Evolutionary conservation across 177 flowering plant species (phyloP).

Genomic region (Tripterygium wilfordii): DNA sequence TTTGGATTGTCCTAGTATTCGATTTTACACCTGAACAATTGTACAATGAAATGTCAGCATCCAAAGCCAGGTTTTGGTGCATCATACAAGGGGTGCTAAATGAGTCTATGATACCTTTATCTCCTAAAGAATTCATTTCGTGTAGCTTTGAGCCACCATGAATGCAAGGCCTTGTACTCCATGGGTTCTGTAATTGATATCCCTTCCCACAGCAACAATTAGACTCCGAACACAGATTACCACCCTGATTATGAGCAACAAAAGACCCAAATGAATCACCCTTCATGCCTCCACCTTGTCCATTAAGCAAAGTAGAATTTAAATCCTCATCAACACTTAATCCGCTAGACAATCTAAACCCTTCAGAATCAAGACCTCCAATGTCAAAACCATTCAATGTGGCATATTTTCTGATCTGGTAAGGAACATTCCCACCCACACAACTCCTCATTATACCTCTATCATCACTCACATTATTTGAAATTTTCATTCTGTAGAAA

Average conservation of each 20-base stretch:
- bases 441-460: conserved; percentile 1
- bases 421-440: background rate
- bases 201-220: too few species aligned
- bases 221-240: conserved; percentile 4
- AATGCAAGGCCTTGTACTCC: conserved; percentile 9
- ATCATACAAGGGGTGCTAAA: conserved; percentile 11
- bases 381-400: conserved; percentile 9
- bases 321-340: conserved; percentile 7
- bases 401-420: conserved; percentile 18
- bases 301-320: conserved; percentile 6
- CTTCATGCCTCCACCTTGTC: background rate
- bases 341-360: conserved; percentile 2
- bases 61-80: conserved; percentile 8
- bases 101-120: conserved; percentile 9
- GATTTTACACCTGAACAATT: conserved; percentile 9
- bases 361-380: conserved; percentile 14
- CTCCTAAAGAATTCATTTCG: conserved; percentile 11
- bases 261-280: conserved; percentile 9
- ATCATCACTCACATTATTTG: conserved; percentile 13
- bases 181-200: conserved; percentile 1
- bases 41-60: conserved; percentile 5
- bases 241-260: conserved; percentile 3
- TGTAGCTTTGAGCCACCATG: conserved; percentile 13
- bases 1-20: conserved; percentile 12
- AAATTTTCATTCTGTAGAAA: conserved; percentile 30